Evolutionary conservation across 441 rosid genomes (phyloP).

Genomic region (Syzygium syzygioides): DNA sequence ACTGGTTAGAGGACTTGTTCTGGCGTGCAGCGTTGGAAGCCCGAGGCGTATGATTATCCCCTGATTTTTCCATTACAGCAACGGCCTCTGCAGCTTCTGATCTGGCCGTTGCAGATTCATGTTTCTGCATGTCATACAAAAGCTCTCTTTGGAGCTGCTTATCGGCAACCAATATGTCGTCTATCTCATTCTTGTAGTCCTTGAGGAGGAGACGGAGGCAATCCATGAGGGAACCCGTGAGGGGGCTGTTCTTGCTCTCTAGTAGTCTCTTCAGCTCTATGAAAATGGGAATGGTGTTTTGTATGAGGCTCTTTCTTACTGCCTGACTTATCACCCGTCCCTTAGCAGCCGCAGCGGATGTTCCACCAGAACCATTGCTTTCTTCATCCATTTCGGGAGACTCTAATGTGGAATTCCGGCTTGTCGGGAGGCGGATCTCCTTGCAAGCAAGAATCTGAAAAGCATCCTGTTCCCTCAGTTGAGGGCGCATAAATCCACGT

Average conservation of each 20-base stretch:
- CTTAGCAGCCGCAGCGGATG: constrained; percentile 50
- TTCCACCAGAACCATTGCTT: constrained; percentile 26
- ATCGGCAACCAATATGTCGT: constrained; percentile 83
- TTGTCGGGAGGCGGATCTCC: constrained; percentile 63
- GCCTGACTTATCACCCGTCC: constrained; percentile 90
- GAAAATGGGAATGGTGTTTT: constrained; percentile 92
- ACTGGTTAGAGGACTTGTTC: constrained; percentile 9
- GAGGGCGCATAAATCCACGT: not conserved
- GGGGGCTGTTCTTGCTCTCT: constrained; percentile 92
- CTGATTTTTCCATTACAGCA: constrained; percentile 29
- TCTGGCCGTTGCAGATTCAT: constrained; percentile 64
- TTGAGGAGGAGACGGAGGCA: constrained; percentile 83
- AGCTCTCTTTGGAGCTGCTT: constrained; percentile 95
- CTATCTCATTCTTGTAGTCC: constrained; percentile 93
- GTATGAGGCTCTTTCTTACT: constrained; percentile 80
- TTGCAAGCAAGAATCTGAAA: constrained; percentile 81
- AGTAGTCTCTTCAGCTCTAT: constrained; percentile 86
- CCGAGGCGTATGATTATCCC: constrained; percentile 27
- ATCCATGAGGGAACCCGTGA: constrained; percentile 93
- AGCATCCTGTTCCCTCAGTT: constrained; percentile 54
- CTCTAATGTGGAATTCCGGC: constrained; percentile 53
- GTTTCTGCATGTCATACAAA: constrained; percentile 77
- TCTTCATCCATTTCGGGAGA: constrained; percentile 67
- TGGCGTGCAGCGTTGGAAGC: not conserved
- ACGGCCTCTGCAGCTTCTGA: constrained; percentile 44